A percentile compares a stretch with the other conserved stretches of the same genome.
phyloP scores from a whole-genome alignment of 1,284 basidiomycete genomes.

The Rhodotorula mucilaginosa region DNA sequence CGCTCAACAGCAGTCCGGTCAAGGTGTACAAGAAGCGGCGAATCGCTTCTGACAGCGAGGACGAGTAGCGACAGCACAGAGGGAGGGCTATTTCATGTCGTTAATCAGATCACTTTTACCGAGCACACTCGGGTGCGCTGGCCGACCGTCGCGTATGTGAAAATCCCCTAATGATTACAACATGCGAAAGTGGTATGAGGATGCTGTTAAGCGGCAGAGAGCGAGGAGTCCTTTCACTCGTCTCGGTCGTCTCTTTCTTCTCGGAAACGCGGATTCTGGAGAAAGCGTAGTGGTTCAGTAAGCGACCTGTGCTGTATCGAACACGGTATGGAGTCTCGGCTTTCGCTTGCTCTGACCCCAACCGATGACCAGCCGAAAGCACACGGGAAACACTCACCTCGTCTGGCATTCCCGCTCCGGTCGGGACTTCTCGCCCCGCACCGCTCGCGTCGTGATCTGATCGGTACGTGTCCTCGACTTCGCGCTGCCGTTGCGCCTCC shows the following conservation, averaged over 20 bases:
- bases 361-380: slow-evolving; percentile 55
- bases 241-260: slow-evolving; percentile 43
- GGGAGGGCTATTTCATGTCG: not conserved
- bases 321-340: too few relatives aligned
- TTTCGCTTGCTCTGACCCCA: slow-evolving; percentile 55
- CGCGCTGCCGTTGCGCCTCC: slow-evolving; percentile 69
- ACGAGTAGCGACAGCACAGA: not conserved
- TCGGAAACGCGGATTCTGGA: slow-evolving; percentile 49
- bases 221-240: slow-evolving; percentile 29
- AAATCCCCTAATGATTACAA: slow-evolving; percentile 14
- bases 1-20: not conserved
- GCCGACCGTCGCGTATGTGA: too few relatives aligned
- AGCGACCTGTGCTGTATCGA: too few relatives aligned
- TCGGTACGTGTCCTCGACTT: slow-evolving; percentile 80
- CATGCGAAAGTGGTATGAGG: not conserved
- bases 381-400: slow-evolving; percentile 36
- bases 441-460: slow-evolving; percentile 66
- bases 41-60: slow-evolving; percentile 30
- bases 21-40: slow-evolving; percentile 28
- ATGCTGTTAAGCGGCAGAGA: not conserved
- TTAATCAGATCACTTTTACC: too few relatives aligned
- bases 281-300: too few relatives aligned
- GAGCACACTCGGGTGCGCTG: too few relatives aligned
- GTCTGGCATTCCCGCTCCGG: slow-evolving; percentile 48
- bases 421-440: slow-evolving; percentile 70